Conservation (phyloP, 1,284 basidiomycete species). For the Cystobasidium sp. region DNA sequence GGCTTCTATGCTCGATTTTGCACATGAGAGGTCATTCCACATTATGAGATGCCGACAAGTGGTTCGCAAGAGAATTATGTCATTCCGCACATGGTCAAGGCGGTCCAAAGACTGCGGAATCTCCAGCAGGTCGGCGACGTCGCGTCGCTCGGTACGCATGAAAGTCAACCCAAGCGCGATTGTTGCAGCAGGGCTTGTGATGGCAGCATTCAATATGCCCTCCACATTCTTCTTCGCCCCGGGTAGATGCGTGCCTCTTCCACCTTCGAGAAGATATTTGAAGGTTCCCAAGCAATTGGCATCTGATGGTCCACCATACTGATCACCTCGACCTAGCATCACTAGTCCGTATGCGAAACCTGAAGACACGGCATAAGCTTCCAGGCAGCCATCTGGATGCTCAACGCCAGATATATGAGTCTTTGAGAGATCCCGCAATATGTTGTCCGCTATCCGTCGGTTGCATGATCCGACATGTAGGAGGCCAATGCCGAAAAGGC, state of each 20-base stretch:
- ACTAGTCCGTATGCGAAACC: conserved; percentile 92
- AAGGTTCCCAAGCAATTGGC: conserved; percentile 37
- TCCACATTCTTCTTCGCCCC: conserved; percentile 54
- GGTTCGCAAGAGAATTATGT: conserved; percentile 79
- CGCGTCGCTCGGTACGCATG: conserved; percentile 77
- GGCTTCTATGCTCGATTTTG: conserved; percentile 73
- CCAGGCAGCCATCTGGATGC: conserved; percentile 78
- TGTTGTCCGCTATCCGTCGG: conserved; percentile 87
- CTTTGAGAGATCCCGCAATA: conserved; percentile 80
- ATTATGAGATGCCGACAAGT: conserved; percentile 80
- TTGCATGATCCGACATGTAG: conserved; percentile 87
- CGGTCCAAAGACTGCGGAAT: conserved; percentile 78
- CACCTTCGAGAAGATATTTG: conserved; percentile 47
- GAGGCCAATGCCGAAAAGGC: conserved; percentile 84
- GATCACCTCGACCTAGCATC: conserved; percentile 77
- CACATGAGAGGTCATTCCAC: conserved; percentile 79
- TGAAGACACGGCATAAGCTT: conserved; percentile 87
- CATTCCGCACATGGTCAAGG: conserved; percentile 84
- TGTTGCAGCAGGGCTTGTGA: conserved; percentile 87
- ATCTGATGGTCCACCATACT: conserved; percentile 14
- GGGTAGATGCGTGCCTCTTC: conserved; percentile 48
- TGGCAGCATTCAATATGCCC: conserved; percentile 73
- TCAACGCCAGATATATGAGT: conserved; percentile 77
- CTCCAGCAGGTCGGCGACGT: conserved; percentile 80
- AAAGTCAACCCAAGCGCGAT: conserved; percentile 92